Base-by-base conservation (phyloP, 2,329 filamentous ascomycete genomes). In the Ascochyta lentis region DNA sequence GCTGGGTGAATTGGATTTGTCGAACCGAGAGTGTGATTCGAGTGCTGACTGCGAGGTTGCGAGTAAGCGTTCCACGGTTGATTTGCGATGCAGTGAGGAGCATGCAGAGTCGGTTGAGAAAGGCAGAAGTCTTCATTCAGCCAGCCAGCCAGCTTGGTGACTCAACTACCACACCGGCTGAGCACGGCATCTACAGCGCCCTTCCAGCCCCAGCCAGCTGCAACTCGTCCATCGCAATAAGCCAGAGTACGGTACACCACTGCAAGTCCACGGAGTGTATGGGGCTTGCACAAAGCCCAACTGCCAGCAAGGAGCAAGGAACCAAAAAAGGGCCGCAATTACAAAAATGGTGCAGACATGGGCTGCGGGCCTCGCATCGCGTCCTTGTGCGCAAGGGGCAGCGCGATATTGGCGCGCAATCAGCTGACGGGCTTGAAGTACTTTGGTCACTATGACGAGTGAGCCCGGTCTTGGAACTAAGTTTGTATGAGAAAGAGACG, bases 321-420 rank as follows among this genome's bases (percentile, higher is more conserved):
- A 6, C 10, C 13, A 24, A 6, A 29, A 12, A 34, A 34, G 1
- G 34, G 31, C 15, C 37, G 45, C 16, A 23, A 26, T 12, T 15
- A 9, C 22, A 43, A 13, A 24, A 37, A 10, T 31, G 39, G 24
- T 39, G 42, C 34, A 40, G 6, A 12, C 39, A 49, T 29, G 49
- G 46, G 19, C 29, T 56, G 39, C 48, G 38, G 31, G 40, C 50
- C 16, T 56, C 42, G 26, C 24, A 49, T 15, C 49, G 56, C 40
- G 49, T 42, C 34, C 23, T 6, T 16, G 22, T 12, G 24, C 40
- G 16, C n/a, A 40, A 29, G 27, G 52, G 46, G 33, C 12, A 27
- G 39, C 53, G 42, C 53, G 46, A 56, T 56, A 56, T 23, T 41
- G 42, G 42, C 53, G 47, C 52, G 46, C 22, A 6, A 39, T 55